Evolutionary conservation across 2,329 filamentous ascomycete genomes (phyloP).

Genomic region (Fusarium cyanostomum): DNA sequence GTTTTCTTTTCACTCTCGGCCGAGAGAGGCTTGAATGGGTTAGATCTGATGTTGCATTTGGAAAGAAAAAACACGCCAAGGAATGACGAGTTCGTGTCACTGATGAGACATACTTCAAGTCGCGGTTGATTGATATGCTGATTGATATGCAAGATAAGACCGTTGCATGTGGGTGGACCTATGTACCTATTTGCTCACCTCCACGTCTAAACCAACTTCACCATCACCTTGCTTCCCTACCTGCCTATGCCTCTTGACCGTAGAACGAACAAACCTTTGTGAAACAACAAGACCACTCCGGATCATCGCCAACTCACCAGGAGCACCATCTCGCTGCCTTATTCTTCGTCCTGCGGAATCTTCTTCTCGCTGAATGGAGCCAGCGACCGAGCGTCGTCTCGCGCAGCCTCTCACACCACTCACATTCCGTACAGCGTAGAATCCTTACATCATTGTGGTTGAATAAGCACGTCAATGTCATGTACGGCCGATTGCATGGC

Average conservation of each 20-base stretch:
- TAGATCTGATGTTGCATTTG: background rate
- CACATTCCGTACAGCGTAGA: background rate
- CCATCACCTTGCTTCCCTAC: background rate
- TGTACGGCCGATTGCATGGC: constrained; percentile 32
- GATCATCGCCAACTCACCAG: background rate
- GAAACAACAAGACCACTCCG: no score
- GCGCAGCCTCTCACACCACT: background rate
- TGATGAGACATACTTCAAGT: background rate
- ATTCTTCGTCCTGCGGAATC: background rate
- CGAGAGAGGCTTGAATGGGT: background rate
- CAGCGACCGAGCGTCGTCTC: background rate
- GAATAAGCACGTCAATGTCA: background rate
- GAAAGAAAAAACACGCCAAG: background rate
- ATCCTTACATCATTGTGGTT: background rate
- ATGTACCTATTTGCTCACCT: background rate
- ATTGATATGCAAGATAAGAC: background rate
- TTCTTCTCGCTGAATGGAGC: background rate
- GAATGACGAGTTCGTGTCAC: background rate
- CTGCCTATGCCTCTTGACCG: no score
- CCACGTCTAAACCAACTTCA: background rate
- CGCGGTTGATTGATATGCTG: background rate
- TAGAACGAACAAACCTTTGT: no score
- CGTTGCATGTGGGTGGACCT: background rate
- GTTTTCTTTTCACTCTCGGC: constrained; percentile 5
- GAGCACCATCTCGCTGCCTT: background rate